Percentiles rank a stretch among this genome's conserved stretches.
phyloP scores from a whole-genome alignment of 441 rosid species.

The Erysimum cheiri region DNA sequence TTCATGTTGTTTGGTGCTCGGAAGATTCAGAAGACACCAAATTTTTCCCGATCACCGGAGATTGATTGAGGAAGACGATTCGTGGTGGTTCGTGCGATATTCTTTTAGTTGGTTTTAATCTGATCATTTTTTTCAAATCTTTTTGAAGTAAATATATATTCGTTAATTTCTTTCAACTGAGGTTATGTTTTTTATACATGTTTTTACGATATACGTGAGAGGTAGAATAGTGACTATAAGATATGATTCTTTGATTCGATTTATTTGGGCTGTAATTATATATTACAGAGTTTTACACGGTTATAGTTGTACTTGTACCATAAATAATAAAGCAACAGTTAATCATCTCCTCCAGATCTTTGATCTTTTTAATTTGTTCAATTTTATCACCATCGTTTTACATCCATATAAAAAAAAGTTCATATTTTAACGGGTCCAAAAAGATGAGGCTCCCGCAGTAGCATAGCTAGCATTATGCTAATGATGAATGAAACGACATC shows the following conservation, averaged over 20 bases:
- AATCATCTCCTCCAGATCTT: not conserved
- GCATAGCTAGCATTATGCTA: not conserved
- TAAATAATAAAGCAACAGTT: constrained; percentile 30
- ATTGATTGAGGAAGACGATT: constrained; percentile 14
- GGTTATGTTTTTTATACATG: constrained; percentile 25
- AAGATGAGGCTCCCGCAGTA: not conserved
- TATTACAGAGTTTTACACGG: constrained; percentile 38
- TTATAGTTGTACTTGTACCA: constrained; percentile 34
- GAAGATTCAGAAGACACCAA: not conserved
- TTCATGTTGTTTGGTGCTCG: constrained; percentile 1
- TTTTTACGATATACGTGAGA: constrained; percentile 26
- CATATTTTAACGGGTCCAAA: not conserved
- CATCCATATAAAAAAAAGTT: not conserved
- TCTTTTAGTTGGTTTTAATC: constrained; percentile 26
- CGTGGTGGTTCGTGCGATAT: constrained; percentile 31
- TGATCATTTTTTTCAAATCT: constrained; percentile 17
- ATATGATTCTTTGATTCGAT: constrained; percentile 45
- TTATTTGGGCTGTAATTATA: constrained; percentile 39
- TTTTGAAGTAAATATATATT: constrained; percentile 26
- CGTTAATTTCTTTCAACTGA: constrained; percentile 12
- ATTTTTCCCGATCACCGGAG: constrained; percentile 28
- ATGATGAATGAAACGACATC: not conserved
- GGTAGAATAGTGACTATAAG: constrained; percentile 34
- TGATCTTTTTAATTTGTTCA: not conserved
- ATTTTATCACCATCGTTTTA: not conserved